These are phyloP conservation scores for Debaryomycetaceae sp. DNA, from an alignment of 1,139 yeast species.

Conservation along the genomic window DNA sequence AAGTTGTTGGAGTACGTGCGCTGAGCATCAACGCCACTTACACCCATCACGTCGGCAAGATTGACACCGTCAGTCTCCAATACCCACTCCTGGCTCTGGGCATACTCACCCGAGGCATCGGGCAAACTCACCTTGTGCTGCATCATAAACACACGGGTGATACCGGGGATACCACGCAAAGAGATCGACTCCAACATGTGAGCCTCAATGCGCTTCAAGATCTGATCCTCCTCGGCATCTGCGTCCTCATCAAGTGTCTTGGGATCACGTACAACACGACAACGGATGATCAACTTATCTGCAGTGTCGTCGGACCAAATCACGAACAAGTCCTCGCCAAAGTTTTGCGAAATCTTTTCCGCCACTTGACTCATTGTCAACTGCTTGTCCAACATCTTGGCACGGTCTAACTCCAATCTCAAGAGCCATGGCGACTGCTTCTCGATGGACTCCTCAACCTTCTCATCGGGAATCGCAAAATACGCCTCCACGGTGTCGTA, in stretches of 20 bases:
- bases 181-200: slow-evolving; percentile 96
- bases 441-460: slow-evolving; percentile 87
- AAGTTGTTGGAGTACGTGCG: slow-evolving; percentile 94
- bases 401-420: slow-evolving; percentile 95
- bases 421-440: slow-evolving; percentile 97
- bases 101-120: slow-evolving; percentile 80
- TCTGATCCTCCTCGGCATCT: slow-evolving; percentile 96
- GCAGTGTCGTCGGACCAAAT: slow-evolving; percentile 99
- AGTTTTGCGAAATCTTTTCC: slow-evolving; percentile 86
- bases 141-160: slow-evolving; percentile 89
- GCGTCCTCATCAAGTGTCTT: slow-evolving; percentile 89
- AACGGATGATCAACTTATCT: slow-evolving; percentile 92
- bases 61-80: slow-evolving; percentile 98
- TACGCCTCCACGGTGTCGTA: slow-evolving; percentile 95
- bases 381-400: slow-evolving; percentile 97
- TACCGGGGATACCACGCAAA: slow-evolving; percentile 93
- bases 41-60: slow-evolving; percentile 90
- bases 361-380: slow-evolving; percentile 98
- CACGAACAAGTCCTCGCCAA: slow-evolving; percentile 92
- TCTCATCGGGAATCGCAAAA: slow-evolving; percentile 96
- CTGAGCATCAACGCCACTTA: slow-evolving; percentile 87
- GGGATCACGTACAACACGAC: slow-evolving; percentile 97
- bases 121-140: slow-evolving; percentile 80
- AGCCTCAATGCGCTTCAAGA: slow-evolving; percentile 89
- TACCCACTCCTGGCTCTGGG: slow-evolving; percentile 94